phyloP scores from a whole-genome alignment of 257 asterid genomes.

The Solanum dulcamara region DNA sequence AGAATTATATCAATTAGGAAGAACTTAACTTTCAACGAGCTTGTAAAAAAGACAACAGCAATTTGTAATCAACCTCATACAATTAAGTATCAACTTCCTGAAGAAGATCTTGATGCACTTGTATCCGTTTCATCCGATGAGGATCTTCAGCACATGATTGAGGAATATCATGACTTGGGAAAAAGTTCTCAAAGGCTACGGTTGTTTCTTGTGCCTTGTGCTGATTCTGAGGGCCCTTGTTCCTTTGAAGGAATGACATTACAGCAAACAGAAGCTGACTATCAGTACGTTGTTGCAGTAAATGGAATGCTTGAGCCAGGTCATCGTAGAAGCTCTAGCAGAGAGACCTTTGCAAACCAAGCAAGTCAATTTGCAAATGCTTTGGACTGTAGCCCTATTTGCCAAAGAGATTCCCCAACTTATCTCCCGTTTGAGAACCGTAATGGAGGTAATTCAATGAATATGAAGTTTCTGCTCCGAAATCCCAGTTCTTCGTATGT shows the following conservation, averaged over 20 bases:
- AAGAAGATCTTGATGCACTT: slow-evolving; percentile 86
- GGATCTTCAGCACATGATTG: slow-evolving; percentile 89
- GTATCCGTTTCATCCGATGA: slow-evolving; percentile 77
- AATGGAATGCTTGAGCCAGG: slow-evolving; percentile 47
- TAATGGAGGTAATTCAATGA: slow-evolving; percentile 17
- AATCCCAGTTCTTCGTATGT: slow-evolving; percentile 14
- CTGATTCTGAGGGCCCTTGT: slow-evolving; percentile 47
- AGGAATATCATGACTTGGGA: slow-evolving; percentile 68
- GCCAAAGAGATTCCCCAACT: slow-evolving; percentile 33
- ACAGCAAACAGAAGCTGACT: slow-evolving; percentile 38
- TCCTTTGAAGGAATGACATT: slow-evolving; percentile 32
- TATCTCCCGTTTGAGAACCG: slow-evolving; percentile 26
- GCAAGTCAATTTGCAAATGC: slow-evolving; percentile 15
- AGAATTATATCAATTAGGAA: slow-evolving; percentile 63
- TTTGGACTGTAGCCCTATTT: slow-evolving; percentile 25
- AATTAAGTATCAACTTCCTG: slow-evolving; percentile 87
- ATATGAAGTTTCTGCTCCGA: slow-evolving; percentile 12
- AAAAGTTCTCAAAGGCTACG: slow-evolving; percentile 58
- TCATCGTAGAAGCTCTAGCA: slow-evolving; percentile 48
- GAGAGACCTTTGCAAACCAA: slow-evolving; percentile 48
- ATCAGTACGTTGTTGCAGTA: slow-evolving; percentile 62
- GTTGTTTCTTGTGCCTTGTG: slow-evolving; percentile 48
- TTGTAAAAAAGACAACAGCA: slow-evolving; percentile 42
- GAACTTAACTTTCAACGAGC: slow-evolving; percentile 41
- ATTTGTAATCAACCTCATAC: slow-evolving; percentile 55